Evolutionary conservation across 2,329 filamentous ascomycete genomes (phyloP).

Genomic region (Colletotrichum liaoningense): DNA sequence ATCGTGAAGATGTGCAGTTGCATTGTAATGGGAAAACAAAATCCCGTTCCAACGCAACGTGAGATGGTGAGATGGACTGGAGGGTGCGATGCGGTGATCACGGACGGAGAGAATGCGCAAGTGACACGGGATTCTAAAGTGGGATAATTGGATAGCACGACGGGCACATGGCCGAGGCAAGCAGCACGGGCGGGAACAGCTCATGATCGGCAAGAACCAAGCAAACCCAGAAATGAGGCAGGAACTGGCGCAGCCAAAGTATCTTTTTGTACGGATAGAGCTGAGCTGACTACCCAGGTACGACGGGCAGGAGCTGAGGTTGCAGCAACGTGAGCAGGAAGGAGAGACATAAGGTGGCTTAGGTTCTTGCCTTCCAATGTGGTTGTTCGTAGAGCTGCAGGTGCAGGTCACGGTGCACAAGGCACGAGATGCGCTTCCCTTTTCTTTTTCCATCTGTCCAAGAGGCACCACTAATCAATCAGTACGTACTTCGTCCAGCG

Average conservation of each 20-base stretch:
- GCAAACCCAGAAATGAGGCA: not conserved
- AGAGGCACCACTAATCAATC: too few species aligned
- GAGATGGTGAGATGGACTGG: not conserved
- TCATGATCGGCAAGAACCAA: not conserved
- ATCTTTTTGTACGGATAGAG: not conserved
- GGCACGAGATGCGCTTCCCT: not conserved
- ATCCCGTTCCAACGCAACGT: not conserved
- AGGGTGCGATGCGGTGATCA: not conserved
- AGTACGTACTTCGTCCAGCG: not conserved
- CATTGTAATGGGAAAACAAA: not conserved
- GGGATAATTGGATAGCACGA: not conserved
- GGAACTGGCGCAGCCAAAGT: not conserved
- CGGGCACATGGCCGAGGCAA: not conserved
- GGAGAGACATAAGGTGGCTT: not conserved
- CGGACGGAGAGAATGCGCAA: not conserved
- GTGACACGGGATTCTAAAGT: not conserved
- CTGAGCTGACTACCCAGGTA: not conserved
- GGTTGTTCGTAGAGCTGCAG: too few species aligned
- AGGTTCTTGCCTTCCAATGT: too few species aligned
- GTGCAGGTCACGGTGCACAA: not conserved
- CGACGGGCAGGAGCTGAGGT: not conserved
- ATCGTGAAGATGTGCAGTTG: not conserved
- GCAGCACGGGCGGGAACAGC: not conserved
- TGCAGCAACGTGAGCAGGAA: too few species aligned
- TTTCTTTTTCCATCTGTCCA: not conserved